Percentiles rank a stretch among this genome's conserved stretches.
Evolutionary conservation across 2,329 filamentous ascomycete genomes (phyloP).

Genomic region (Arthrinium phaeospermum): DNA sequence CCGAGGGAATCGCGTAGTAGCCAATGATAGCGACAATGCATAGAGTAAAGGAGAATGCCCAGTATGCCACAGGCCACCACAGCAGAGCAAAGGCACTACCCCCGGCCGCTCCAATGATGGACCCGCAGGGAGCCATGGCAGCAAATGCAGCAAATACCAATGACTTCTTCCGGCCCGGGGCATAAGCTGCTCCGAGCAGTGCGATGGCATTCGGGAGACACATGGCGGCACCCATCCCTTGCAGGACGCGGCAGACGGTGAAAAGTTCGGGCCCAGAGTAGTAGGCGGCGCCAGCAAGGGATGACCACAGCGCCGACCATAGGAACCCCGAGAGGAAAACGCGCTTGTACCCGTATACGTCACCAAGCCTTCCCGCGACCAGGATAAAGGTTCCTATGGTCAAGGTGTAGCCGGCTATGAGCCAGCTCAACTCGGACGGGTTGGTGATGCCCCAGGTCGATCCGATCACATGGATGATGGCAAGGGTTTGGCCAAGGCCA

Average conservation of each 20-base stretch:
- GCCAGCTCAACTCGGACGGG: constrained; percentile 57
- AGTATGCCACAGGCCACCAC: constrained; percentile 58
- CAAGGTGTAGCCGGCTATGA: constrained; percentile 62
- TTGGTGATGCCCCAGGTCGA: constrained; percentile 50
- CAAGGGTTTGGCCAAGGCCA: constrained; percentile 52
- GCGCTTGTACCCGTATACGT: constrained; percentile 62
- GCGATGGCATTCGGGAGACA: constrained; percentile 68
- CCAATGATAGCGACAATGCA: constrained; percentile 40
- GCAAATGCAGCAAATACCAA: constrained; percentile 63
- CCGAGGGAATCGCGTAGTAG: constrained; percentile 42
- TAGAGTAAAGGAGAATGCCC: constrained; percentile 46
- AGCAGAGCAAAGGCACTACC: constrained; percentile 46
- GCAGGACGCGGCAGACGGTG: constrained; percentile 57
- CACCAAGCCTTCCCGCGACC: constrained; percentile 60
- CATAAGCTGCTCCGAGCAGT: constrained; percentile 63
- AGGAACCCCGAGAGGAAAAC: constrained; percentile 58
- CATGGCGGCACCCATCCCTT: constrained; percentile 68
- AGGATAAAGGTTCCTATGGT: constrained; percentile 64
- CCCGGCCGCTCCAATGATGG: constrained; percentile 48
- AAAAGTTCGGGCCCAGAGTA: constrained; percentile 46
- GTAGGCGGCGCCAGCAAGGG: constrained; percentile 52
- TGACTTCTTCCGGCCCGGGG: constrained; percentile 61
- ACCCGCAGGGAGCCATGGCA: constrained; percentile 52
- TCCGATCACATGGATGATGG: constrained; percentile 55
- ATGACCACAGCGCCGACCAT: constrained; percentile 61